Percentiles rank a stretch among this genome's conserved stretches.
phyloP scores from a whole-genome alignment of 768 basidiomycete species.

The Stropharia rugosoannulata region DNA sequence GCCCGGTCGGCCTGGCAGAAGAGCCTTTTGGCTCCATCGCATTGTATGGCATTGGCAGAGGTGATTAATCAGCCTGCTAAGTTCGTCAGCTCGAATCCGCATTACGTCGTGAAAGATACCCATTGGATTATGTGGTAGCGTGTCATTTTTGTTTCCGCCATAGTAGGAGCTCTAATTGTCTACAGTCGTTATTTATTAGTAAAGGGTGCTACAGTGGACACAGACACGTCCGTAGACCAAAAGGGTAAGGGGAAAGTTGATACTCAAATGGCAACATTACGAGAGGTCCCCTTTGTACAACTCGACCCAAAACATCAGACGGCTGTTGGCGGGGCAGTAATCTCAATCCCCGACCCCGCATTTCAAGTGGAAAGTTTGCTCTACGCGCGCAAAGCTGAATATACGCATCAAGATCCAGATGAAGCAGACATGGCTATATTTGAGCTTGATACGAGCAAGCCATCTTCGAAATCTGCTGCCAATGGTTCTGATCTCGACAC shows the following conservation, averaged over 20 bases:
- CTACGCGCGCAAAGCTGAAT: constrained; percentile 35
- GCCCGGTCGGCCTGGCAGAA: constrained; percentile 46
- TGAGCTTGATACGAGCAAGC: constrained; percentile 22
- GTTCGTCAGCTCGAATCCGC: constrained; percentile 52
- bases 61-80: constrained; percentile 58
- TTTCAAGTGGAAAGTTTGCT: constrained; percentile 53
- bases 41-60: constrained; percentile 62
- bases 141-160: background rate
- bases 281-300: constrained; percentile 37
- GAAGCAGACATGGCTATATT: constrained; percentile 50
- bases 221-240: background rate
- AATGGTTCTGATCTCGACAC: constrained; percentile 26
- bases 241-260: constrained; percentile 7
- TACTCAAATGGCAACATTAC: constrained; percentile 14
- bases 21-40: constrained; percentile 43
- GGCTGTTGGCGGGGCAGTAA: constrained; percentile 31
- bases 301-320: constrained; percentile 50
- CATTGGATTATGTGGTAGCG: constrained; percentile 71
- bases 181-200: constrained; percentile 64
- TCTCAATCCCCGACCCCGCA: constrained; percentile 59
- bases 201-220: constrained; percentile 24
- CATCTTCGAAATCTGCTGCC: constrained; percentile 10
- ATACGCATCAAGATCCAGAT: constrained; percentile 44
- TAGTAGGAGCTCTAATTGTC: background rate
- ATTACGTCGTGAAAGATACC: constrained; percentile 61